Base-by-base conservation (phyloP, 2,329 filamentous ascomycete genomes). In the Aspergillus sp. region DNA sequence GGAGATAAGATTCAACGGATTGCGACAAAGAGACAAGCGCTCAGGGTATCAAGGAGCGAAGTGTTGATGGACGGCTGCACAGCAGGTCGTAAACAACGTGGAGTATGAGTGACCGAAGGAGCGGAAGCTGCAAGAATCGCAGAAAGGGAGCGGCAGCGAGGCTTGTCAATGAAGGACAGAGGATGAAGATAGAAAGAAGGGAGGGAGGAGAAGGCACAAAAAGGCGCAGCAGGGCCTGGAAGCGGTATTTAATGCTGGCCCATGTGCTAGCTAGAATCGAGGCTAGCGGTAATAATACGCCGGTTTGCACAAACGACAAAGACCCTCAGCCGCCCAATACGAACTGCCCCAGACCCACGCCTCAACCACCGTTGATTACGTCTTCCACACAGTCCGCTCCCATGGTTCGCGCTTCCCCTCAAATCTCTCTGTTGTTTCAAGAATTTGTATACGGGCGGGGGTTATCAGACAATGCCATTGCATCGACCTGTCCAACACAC, bases 101-200 rank as follows among this genome's bases (percentile, higher is more conserved):
- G 24, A 34, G n/a, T 55, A 22, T 45, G 17, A 42, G 30, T 22
- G 44, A 20, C 45, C 52, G 47, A 60, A 58, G 52, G 58, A 59
- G 51, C 47, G 56, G 50, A 41, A 47, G 53, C 48, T 56, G 55
- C 42, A 48, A 30, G 18, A 48, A 44, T 38, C 43, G 36, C 51
- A 54, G 53, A 56, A 59, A 56, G 58, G 52, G 63, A 64, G 59
- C 50, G 61, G 59, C 60, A 61, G 62, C 55, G 36, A 43, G 26
- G 26, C 53, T 57, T 62, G 63, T 59, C 61, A 59, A 48, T 30
- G 47, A 43, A 38, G 51, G 51, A 47, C 34, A 17, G 41, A 57
- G 30, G 30, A 43, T 34, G 50, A 53, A 32, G 32, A 32, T 39
- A 24, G 56, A 56, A 61, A 47, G 20, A 54, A 50, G 53, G 36